phyloP scores from a whole-genome alignment of 306 rosid genomes.

The Senna siamea region DNA sequence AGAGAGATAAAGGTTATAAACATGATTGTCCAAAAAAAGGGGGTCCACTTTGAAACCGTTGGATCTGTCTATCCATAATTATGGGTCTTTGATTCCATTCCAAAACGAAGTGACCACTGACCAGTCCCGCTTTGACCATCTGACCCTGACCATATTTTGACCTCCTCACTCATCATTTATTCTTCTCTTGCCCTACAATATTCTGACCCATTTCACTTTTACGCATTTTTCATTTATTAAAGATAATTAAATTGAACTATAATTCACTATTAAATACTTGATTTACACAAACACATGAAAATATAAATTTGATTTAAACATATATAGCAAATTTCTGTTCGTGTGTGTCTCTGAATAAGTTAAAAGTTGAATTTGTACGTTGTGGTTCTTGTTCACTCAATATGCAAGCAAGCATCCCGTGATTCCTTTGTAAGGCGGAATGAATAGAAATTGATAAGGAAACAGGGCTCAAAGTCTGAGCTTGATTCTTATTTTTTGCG shows the following conservation, averaged over 20 bases:
- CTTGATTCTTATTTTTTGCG: too few relatives aligned
- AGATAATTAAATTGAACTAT: too few relatives aligned
- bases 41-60: conserved; percentile 49
- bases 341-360: neutral
- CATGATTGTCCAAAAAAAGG: neutral
- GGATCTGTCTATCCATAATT: conserved; percentile 33
- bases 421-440: conserved; percentile 18
- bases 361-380: conserved; percentile 10
- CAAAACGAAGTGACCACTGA: conserved; percentile 11
- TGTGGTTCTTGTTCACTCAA: conserved; percentile 9
- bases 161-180: conserved; percentile 52
- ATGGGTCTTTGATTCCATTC: conserved; percentile 37
- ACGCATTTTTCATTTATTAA: neutral
- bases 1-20: neutral
- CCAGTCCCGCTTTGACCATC: conserved; percentile 52
- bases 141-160: conserved; percentile 51
- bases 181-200: neutral
- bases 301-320: too few relatives aligned
- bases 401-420: conserved; percentile 48
- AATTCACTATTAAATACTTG: too few relatives aligned
- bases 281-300: too few relatives aligned
- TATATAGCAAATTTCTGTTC: neutral
- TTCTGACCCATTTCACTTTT: neutral
- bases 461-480: too few relatives aligned
- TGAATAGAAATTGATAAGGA: too few relatives aligned